Evolutionary conservation across 345 rosid species (phyloP), one percentile per base, ranked within the genome.

Genomic region (Psidium guajava): DNA sequence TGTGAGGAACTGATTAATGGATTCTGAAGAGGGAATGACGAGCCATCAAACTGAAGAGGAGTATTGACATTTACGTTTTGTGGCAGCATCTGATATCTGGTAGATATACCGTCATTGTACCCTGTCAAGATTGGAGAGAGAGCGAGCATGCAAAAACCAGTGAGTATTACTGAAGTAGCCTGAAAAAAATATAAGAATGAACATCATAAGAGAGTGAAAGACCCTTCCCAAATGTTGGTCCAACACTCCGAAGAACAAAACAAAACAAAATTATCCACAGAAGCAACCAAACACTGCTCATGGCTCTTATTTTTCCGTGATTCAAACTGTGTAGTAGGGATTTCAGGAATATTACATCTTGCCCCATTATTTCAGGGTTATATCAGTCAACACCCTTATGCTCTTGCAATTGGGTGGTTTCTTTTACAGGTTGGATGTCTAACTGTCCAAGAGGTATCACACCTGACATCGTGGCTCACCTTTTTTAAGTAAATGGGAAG

Each of bases 21-120:
- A 55, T 90, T 90, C 85, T 96, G 96, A 22, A 88, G 88, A 88
- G 92, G 90, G 77, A 91, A 89, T 77, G 93, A 86, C 73, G 89
- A 28, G 74, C 91, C 87, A 83, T 93, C 95, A 82, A 87, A 92
- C 61, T 91, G 91, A 82, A 91, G 81, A 49, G 93, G 90, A 69
- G 91, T 85, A 82, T 75, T 88, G 59, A 90, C 86, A 85, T 91
- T 92, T 81, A 84, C 91, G 12, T 88, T 90, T 86, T 91, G 96
- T 56, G 93, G 83, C 82, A 88, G 95, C 87, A 89, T 86, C 0
- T 91, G 83, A 89, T 89, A 92, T 64, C 93, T 88, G 58, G 91
- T 53, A 85, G 88, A 91, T 54, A 90, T 85, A 49, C 83, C 84
- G 82, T 92, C 89, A 80, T 87, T 88, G 86, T 95, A 96, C 24